Conservation (phyloP, 345 rosid species). For the Syzygium jambos region DNA sequence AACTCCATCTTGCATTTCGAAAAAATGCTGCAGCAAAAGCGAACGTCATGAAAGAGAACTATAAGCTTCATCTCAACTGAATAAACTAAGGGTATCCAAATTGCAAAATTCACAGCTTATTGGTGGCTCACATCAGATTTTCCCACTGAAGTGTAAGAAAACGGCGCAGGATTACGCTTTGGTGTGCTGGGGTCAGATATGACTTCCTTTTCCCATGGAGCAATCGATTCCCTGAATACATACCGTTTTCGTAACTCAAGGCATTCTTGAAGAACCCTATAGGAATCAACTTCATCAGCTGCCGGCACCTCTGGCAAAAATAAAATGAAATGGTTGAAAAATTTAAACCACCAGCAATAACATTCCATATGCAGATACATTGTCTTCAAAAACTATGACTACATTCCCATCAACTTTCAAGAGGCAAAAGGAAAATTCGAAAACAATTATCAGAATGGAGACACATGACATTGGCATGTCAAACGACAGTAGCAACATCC, state of each 20-base stretch:
- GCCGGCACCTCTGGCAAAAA: conserved; percentile 63
- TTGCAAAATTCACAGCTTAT: background rate
- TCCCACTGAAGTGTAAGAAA: conserved; percentile 61
- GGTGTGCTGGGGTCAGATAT: conserved; percentile 97
- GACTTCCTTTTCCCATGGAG: conserved; percentile 96
- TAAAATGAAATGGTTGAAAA: background rate
- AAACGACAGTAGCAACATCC: background rate
- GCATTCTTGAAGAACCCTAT: conserved; percentile 78
- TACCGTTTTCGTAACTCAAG: conserved; percentile 84
- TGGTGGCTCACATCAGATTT: conserved; percentile 64
- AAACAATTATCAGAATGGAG: background rate
- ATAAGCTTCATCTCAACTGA: background rate
- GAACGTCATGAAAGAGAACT: background rate
- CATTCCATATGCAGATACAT: background rate
- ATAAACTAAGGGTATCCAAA: background rate
- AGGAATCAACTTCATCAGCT: conserved; percentile 78
- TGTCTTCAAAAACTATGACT: background rate
- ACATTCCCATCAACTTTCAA: background rate
- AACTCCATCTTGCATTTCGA: conserved; percentile 95
- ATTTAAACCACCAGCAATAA: background rate
- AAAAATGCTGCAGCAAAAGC: conserved; percentile 57
- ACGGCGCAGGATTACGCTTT: conserved; percentile 86
- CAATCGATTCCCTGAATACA: conserved; percentile 70
- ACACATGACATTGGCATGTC: background rate
- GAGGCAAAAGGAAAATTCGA: background rate